Conservation (phyloP, 805 yeast genomes). For the Spathaspora arborariae region DNA sequence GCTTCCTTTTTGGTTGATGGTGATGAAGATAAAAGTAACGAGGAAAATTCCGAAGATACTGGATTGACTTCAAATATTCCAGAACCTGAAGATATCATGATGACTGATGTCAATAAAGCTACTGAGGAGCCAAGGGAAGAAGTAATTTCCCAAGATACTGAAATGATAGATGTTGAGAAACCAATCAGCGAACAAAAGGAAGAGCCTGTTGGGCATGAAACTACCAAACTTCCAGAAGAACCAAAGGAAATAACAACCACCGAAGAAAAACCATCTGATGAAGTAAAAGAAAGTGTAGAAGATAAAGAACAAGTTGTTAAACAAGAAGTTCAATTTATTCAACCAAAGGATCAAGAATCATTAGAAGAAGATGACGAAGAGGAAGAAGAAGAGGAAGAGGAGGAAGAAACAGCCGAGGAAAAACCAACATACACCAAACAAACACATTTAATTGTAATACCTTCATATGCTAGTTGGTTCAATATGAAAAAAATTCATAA, state of each 20-base stretch:
- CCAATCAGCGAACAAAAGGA: background rate
- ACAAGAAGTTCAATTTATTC: background rate
- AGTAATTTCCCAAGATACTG: background rate
- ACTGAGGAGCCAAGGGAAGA: slow-evolving; percentile 2
- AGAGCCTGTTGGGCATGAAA: background rate
- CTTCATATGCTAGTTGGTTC: slow-evolving; percentile 89
- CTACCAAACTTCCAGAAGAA: too few relatives aligned
- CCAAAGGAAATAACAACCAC: background rate
- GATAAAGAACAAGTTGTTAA: background rate
- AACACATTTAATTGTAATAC: slow-evolving; percentile 79
- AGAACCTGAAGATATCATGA: slow-evolving; percentile 1
- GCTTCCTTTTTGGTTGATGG: slow-evolving; percentile 5
- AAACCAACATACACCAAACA: slow-evolving; percentile 38
- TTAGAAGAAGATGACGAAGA: slow-evolving; percentile 7
- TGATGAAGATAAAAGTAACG: slow-evolving; percentile 5
- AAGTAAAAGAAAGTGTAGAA: background rate
- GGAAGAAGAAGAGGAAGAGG: slow-evolving; percentile 9
- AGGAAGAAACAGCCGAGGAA: slow-evolving; percentile 14
- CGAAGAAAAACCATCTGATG: background rate
- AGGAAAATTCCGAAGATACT: slow-evolving; percentile 1
- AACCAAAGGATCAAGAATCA: slow-evolving; percentile 1
- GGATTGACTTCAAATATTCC: slow-evolving; percentile 2
- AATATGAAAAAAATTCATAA: slow-evolving; percentile 65
- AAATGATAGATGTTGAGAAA: background rate
- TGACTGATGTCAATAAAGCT: slow-evolving; percentile 3